A percentile compares a stretch with the other conserved stretches of the same genome.
Conservation (phyloP, 1,284 basidiomycete genomes). For the Marasmius sp. region DNA sequence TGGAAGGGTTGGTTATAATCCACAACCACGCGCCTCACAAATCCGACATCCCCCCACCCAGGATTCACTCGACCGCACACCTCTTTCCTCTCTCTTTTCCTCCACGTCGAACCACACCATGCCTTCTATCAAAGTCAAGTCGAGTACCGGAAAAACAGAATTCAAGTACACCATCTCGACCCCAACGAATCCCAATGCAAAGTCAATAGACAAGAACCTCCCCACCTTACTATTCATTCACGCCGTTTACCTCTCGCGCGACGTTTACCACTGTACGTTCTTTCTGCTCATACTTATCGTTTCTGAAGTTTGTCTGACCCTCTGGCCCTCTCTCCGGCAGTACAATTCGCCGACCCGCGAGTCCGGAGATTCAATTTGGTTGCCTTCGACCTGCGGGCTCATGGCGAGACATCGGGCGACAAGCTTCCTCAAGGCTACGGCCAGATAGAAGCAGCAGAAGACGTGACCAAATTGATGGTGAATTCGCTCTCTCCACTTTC, state of each 20-base stretch:
- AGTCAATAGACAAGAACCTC: conserved; percentile 28
- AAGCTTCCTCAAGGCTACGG: conserved; percentile 11
- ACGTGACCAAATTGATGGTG: conserved; percentile 15
- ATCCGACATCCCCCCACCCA: too few species aligned
- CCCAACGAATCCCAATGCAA: conserved; percentile 28
- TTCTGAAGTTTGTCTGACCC: background rate
- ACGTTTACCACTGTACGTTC: conserved; percentile 34
- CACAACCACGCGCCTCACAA: too few species aligned
- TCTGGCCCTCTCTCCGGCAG: background rate
- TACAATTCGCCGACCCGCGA: conserved; percentile 13
- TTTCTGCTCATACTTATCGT: too few species aligned
- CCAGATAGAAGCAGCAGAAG: conserved; percentile 10
- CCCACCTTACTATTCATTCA: conserved; percentile 39
- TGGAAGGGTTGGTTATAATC: too few species aligned
- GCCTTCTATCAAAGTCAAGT: conserved; percentile 32
- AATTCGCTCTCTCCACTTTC: too few species aligned
- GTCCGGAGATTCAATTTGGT: conserved; percentile 16
- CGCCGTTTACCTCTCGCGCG: conserved; percentile 30
- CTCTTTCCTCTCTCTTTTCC: too few species aligned
- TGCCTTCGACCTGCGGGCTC: conserved; percentile 12
- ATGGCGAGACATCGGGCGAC: conserved; percentile 13
- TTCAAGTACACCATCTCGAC: conserved; percentile 38
- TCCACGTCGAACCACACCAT: conserved; percentile 17
- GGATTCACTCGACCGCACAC: too few species aligned
- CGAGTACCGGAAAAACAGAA: conserved; percentile 27